Percentiles rank a stretch among this genome's conserved stretches.
These are phyloP conservation scores for Kazachstania kunashirensis DNA, from an alignment of 805 yeast species.

Conservation along the genomic window DNA sequence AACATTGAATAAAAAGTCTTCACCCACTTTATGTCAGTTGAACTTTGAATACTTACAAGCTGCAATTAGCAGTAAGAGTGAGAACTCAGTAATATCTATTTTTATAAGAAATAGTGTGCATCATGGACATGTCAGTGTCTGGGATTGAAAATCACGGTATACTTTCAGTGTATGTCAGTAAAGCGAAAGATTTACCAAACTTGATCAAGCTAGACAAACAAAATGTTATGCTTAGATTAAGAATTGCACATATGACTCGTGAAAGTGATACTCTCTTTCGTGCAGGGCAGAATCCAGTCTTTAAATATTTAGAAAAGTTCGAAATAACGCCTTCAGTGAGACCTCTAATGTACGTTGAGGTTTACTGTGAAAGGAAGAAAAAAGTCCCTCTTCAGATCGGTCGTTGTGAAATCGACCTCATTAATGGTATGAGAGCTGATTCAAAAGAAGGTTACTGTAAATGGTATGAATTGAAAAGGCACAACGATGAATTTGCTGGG, in stretches of 20 bases:
- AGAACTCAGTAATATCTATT: too few species aligned
- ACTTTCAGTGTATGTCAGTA: slow-evolving; percentile 63
- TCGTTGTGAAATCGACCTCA: slow-evolving; percentile 66
- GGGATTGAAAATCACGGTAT: slow-evolving; percentile 36
- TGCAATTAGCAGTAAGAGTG: too few species aligned
- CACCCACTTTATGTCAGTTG: too few species aligned
- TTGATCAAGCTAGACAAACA: slow-evolving; percentile 83
- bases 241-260: slow-evolving; percentile 74
- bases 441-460: slow-evolving; percentile 70
- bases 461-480: slow-evolving; percentile 68
- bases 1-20: too few species aligned
- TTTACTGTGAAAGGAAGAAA: slow-evolving; percentile 65
- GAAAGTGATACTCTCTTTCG: slow-evolving; percentile 68
- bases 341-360: slow-evolving; percentile 57
- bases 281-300: slow-evolving; percentile 91
- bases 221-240: slow-evolving; percentile 76
- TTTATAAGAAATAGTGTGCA: too few species aligned
- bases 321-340: slow-evolving; percentile 53
- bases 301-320: slow-evolving; percentile 71
- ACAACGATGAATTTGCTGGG: slow-evolving; percentile 67
- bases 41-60: too few species aligned
- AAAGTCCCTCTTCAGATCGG: slow-evolving; percentile 83
- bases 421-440: slow-evolving; percentile 57
- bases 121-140: slow-evolving; percentile 14
- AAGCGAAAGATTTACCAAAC: slow-evolving; percentile 82